Evolutionary conservation across 1,284 basidiomycete species (phyloP).

Genomic region (Cutaneotrichosporon mucoides): DNA sequence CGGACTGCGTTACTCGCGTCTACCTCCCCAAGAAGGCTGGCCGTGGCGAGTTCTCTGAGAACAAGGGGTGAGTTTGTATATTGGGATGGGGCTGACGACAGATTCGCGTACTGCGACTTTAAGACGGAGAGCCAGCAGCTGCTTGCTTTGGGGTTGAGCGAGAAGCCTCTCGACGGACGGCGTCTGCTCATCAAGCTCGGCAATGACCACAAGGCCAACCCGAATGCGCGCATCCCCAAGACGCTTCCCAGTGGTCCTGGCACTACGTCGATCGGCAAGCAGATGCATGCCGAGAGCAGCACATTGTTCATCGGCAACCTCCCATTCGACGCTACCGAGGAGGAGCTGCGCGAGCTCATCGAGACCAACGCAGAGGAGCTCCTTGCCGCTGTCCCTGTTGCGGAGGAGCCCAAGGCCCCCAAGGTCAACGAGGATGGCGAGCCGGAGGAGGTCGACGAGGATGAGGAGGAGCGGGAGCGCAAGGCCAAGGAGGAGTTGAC

Average conservation of each 20-base stretch:
- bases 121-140: conserved; percentile 67
- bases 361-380: conserved; percentile 51
- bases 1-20: conserved; percentile 51
- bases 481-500: conserved; percentile 36
- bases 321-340: conserved; percentile 72
- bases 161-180: conserved; percentile 76
- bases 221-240: conserved; percentile 47
- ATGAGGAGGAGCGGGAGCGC: conserved; percentile 33
- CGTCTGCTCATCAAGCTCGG: conserved; percentile 91
- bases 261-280: conserved; percentile 38
- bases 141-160: conserved; percentile 72
- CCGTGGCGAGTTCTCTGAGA: conserved; percentile 49
- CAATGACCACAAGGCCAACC: conserved; percentile 57
- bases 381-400: conserved; percentile 49
- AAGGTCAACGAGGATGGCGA: conserved; percentile 15
- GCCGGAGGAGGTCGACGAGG: conserved; percentile 17
- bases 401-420: no score
- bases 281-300: conserved; percentile 40
- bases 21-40: conserved; percentile 53
- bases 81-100: no score
- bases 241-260: conserved; percentile 50
- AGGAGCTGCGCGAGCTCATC: conserved; percentile 58
- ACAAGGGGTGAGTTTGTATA: conserved; percentile 51
- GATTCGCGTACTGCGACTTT: conserved; percentile 96
- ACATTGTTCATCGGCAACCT: conserved; percentile 46